These are phyloP conservation scores for Calonectria crousiana DNA, from an alignment of 2,329 filamentous ascomycete species.

Conservation along the genomic window DNA sequence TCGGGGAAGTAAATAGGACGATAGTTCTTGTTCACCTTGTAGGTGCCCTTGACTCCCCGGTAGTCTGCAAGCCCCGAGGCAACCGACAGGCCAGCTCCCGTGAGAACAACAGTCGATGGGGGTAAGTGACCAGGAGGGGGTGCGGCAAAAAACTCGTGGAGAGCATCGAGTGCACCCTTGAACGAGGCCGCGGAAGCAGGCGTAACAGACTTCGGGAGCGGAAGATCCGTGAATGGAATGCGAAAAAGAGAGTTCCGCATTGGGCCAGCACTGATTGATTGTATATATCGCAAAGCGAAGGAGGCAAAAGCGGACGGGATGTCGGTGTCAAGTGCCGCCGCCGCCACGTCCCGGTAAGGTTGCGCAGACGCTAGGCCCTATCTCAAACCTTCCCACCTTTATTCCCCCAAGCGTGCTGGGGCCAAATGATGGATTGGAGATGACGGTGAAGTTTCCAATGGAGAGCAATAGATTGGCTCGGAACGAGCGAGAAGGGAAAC, in stretches of 20 bases:
- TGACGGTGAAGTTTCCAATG: constrained; percentile 37
- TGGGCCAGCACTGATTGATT: constrained; percentile 24
- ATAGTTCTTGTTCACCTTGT: constrained; percentile 90
- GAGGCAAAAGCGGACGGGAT: not conserved
- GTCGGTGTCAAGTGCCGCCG: not conserved
- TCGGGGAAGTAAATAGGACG: constrained; percentile 94
- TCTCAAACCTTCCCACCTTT: not conserved
- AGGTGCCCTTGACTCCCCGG: constrained; percentile 88
- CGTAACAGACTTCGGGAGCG: constrained; percentile 80
- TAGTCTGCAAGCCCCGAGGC: constrained; percentile 95
- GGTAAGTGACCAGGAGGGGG: constrained; percentile 64
- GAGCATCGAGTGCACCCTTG: constrained; percentile 79
- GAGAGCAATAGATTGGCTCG: constrained; percentile 28
- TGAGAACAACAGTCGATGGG: constrained; percentile 64
- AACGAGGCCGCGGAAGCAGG: constrained; percentile 78
- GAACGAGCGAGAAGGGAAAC: constrained; percentile 5
- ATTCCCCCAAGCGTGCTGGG: not conserved
- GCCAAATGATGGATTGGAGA: not conserved
- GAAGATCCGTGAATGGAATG: constrained; percentile 89
- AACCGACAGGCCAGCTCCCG: constrained; percentile 93
- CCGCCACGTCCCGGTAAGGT: not conserved
- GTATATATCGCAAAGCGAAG: not conserved
- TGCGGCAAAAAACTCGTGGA: constrained; percentile 80
- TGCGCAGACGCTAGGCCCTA: constrained; percentile 2
- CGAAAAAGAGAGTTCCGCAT: constrained; percentile 83